Evolutionary conservation across 2,329 filamentous ascomycete genomes (phyloP), one percentile per base, ranked within the genome.

Genomic region (Chaetomiaceae sp.): DNA sequence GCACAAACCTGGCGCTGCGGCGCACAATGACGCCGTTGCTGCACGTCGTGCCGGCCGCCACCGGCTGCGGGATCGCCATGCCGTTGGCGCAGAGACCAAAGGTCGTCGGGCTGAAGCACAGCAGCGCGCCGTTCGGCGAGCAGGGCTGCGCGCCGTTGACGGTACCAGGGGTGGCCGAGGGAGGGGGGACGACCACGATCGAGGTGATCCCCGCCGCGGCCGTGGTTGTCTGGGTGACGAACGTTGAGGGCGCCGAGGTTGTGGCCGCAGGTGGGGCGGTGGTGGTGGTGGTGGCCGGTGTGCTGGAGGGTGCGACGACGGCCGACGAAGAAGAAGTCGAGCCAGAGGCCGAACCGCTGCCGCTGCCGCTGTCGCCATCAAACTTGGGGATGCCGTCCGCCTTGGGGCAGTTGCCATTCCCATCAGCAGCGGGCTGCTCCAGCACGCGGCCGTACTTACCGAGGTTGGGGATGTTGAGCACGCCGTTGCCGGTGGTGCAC

Each of bases 381-480:
- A 59, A 59, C 7, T 18, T 40, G 5, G 56, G 56, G 10, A 50
- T 22, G 1, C 44, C 47, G 11, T 22, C 35, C 1, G 50, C 52
- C 43, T 52, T 49, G 27, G 36, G 11, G 39, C 57, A 59, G 30
- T 26, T 45, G 3, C 57, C 57, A 19, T 56, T 47, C 17, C 40
- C 45, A 2, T 30, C 48, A 5, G 42, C 17, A 9, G 41, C 24
- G 8, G 57, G 54, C 38, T 51, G 44, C 49, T 58, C 52, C 7
- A 58, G 47, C 17, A 59, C 50, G 30, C 38, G 41, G 6, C 58
- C 58, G 24, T 46, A 51, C 33, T 49, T 54, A 11, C 56, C 58
- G 1, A 56, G 58, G 40, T 60, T 55, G 29, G 58, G 56, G 37
- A 57, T 54, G 36, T 56, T 52, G 18, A 60, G 33, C 24, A 58